Conservation (phyloP, 2,329 filamentous ascomycete species). For the Chalaropsis ovoidea region DNA sequence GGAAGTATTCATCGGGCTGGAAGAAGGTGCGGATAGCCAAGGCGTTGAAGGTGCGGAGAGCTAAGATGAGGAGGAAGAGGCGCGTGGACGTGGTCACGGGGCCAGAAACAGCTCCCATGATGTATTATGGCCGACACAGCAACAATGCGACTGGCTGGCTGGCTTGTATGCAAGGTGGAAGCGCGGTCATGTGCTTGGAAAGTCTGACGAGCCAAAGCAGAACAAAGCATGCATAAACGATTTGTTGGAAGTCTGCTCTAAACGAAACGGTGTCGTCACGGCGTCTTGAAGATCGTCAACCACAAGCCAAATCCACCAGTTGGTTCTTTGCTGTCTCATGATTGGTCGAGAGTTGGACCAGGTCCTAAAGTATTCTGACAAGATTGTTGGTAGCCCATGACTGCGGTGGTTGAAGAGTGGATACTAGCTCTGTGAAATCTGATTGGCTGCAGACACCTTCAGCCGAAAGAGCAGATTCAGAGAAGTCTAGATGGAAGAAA, state of each 20-base stretch:
- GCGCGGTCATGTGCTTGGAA: background rate
- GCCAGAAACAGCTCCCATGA: background rate
- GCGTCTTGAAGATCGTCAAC: constrained; percentile 12
- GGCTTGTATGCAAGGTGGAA: background rate
- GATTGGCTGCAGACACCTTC: background rate
- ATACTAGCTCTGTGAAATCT: background rate
- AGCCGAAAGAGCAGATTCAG: background rate
- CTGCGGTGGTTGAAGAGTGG: background rate
- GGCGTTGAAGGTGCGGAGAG: constrained; percentile 70
- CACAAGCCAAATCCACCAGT: background rate
- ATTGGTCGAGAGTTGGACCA: background rate
- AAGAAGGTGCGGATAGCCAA: constrained; percentile 79
- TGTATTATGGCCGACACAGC: background rate
- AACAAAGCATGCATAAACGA: constrained; percentile 21
- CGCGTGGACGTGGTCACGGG: constrained; percentile 2
- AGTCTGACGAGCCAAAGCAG: background rate
- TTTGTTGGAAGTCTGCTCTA: background rate
- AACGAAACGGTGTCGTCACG: constrained; percentile 24
- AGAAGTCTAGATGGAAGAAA: background rate
- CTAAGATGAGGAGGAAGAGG: constrained; percentile 40
- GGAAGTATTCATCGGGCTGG: constrained; percentile 96
- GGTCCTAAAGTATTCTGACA: background rate
- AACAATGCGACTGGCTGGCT: background rate
- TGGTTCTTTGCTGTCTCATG: background rate
- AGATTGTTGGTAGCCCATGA: too few species aligned